Conservation (phyloP, 2,329 filamentous ascomycete species). For the Setomelanomma holmii region DNA sequence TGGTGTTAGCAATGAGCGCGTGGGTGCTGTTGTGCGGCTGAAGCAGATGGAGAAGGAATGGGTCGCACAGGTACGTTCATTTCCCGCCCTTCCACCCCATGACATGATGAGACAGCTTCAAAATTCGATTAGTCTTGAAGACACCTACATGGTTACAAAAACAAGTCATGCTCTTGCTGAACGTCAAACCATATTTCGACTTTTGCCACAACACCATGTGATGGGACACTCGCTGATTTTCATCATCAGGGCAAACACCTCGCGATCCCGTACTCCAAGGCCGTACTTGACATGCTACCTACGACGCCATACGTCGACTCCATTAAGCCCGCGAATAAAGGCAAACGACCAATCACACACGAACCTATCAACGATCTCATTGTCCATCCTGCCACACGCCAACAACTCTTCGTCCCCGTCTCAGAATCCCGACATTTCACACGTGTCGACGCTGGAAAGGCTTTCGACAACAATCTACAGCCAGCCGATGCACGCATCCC, state of each 20-base stretch:
- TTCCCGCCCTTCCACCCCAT: constrained; percentile 7
- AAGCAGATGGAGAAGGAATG: constrained; percentile 86
- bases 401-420: constrained; percentile 68
- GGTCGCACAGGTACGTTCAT: constrained; percentile 72
- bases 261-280: constrained; percentile 77
- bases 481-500: constrained; percentile 70
- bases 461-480: constrained; percentile 65
- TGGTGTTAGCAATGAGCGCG: constrained; percentile 80
- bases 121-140: constrained; percentile 99
- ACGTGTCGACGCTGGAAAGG: constrained; percentile 69
- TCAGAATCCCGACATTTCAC: constrained; percentile 70
- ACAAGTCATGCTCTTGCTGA: constrained; percentile 78
- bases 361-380: constrained; percentile 71
- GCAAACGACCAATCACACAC: constrained; percentile 54
- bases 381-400: constrained; percentile 61
- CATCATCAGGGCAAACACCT: constrained; percentile 73
- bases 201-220: constrained; percentile 12
- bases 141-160: constrained; percentile 89
- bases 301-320: constrained; percentile 57
- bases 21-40: constrained; percentile 83
- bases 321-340: constrained; percentile 30
- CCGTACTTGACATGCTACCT: constrained; percentile 82
- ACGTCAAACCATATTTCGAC: constrained; percentile 18
- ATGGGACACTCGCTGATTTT: not conserved
- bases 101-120: constrained; percentile 72